Base-by-base conservation (phyloP, 768 basidiomycete species). In the Gloeophyllum trabeum region DNA sequence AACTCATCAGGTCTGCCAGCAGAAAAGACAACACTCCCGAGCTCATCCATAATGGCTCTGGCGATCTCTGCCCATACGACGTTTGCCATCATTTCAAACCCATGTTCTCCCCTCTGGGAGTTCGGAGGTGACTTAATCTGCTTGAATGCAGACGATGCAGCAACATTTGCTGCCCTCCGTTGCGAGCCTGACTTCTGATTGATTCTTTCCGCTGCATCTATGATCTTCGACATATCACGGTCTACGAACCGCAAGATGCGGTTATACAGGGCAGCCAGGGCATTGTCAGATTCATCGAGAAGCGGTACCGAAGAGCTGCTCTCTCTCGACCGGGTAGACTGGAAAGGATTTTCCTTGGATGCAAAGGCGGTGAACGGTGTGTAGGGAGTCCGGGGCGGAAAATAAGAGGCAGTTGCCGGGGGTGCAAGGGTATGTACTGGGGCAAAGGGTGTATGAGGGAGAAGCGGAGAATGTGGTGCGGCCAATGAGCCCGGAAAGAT, bases 1-100 rank as follows among this genome's bases (percentile, higher is more conserved):
- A 98, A 89, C 42, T 93, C 88, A 40, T 83, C 78, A 7, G 96
- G 91, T 42, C 83, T 74, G 12, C 96, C 96, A 2, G 82, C 85
- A n/a, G 93, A 79, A 58, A 98, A 99, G 2, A 98, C 75, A 5
- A 78, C 61, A 18, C 61, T 62, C 1, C 94, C 93, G 34, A 98
- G 63, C 54, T 94, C 89, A 46, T 82, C 79, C 70, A 87, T 81
- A 38, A 99, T 75, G 0, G 86, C 73, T 32, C 69, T 65, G 1
- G 79, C 84, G 16, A 94, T 61, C 60, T 93, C 90, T 6, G 80
- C 80, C 86, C 91, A 94, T 4, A 98, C 66, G 6, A 94, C 85
- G 51, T 87, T 83, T 0, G 82, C 76, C 67, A 97, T 74, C 41
- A 98, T 80, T 46, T 89, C 75, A 56, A 92, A 97, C 0, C 77